A percentile compares a stretch with the other conserved stretches of the same genome.
phyloP scores from a whole-genome alignment of 2,329 filamentous ascomycete genomes.

The Thelonectria discophora region DNA sequence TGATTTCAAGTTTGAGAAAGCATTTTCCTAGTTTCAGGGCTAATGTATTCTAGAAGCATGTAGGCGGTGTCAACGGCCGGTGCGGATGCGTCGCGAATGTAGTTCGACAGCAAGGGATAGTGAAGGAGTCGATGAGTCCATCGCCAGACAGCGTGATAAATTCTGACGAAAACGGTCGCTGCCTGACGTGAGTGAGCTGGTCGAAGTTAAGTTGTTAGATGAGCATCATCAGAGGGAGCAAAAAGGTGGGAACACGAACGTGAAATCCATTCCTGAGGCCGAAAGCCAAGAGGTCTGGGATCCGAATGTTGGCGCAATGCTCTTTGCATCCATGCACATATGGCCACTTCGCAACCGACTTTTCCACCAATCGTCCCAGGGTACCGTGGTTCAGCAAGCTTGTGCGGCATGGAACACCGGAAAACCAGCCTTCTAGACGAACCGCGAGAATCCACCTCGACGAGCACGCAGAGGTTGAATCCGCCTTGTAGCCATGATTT shows the following conservation, averaged over 20 bases:
- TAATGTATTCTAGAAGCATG: constrained; percentile 32
- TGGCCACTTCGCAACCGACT: constrained; percentile 45
- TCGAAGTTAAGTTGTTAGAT: no score
- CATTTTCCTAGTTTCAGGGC: constrained; percentile 28
- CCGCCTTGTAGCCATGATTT: constrained; percentile 45
- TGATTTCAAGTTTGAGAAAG: constrained; percentile 30
- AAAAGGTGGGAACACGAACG: constrained; percentile 22
- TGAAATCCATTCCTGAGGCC: constrained; percentile 27
- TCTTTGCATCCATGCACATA: constrained; percentile 47
- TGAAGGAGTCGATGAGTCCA: constrained; percentile 20
- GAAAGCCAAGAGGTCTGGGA: constrained; percentile 38
- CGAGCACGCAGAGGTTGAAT: constrained; percentile 48
- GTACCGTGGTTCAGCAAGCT: constrained; percentile 28
- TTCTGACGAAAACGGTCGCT: constrained; percentile 11
- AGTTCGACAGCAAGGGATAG: constrained; percentile 30
- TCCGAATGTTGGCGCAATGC: constrained; percentile 41
- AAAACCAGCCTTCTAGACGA: constrained; percentile 38
- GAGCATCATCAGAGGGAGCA: not conserved
- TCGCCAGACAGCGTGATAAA: constrained; percentile 11
- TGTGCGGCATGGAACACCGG: constrained; percentile 33
- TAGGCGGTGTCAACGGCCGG: constrained; percentile 23
- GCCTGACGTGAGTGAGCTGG: constrained; percentile 29
- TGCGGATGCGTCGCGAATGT: constrained; percentile 8
- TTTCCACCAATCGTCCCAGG: constrained; percentile 47
- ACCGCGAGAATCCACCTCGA: constrained; percentile 39